A percentile compares a stretch with the other conserved stretches of the same genome.
These are phyloP conservation scores for Citrus reticulata DNA, from an alignment of 345 rosid genomes.

Conservation along the genomic window DNA sequence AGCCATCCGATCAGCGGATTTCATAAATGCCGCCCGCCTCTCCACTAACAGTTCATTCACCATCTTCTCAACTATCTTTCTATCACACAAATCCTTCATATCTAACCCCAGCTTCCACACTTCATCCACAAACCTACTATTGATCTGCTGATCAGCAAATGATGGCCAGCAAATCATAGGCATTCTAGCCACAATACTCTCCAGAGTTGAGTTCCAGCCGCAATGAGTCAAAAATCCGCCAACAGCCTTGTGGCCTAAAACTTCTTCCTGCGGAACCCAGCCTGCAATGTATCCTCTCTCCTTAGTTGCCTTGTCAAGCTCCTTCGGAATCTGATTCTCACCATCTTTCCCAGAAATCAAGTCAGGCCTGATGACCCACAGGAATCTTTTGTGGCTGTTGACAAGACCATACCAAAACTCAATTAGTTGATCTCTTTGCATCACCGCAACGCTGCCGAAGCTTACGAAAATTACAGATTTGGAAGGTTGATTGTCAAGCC, in stretches of 20 bases:
- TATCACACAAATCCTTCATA: slow-evolving; percentile 46
- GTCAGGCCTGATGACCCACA: not conserved
- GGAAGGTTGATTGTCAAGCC: not conserved
- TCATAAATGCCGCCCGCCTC: slow-evolving; percentile 26
- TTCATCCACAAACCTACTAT: slow-evolving; percentile 36
- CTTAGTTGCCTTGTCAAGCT: not conserved
- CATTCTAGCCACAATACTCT: slow-evolving; percentile 32
- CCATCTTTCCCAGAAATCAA: not conserved
- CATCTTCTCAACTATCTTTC: slow-evolving; percentile 37
- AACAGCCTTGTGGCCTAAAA: slow-evolving; percentile 43
- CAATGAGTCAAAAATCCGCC: slow-evolving; percentile 63
- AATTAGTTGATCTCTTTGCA: slow-evolving; percentile 22
- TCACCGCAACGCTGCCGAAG: slow-evolving; percentile 38
- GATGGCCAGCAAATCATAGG: slow-evolving; percentile 54
- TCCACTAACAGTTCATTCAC: slow-evolving; percentile 43
- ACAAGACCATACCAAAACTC: not conserved
- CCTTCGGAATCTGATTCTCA: not conserved
- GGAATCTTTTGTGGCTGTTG: not conserved
- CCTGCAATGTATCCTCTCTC: slow-evolving; percentile 31
- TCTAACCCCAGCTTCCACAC: slow-evolving; percentile 45
- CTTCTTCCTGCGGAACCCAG: slow-evolving; percentile 45
- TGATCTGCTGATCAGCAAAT: slow-evolving; percentile 38
- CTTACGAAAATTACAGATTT: slow-evolving; percentile 38
- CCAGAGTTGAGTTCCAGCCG: slow-evolving; percentile 63
- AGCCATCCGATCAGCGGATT: slow-evolving; percentile 21